Percentiles rank a stretch among this genome's conserved stretches.
These are phyloP conservation scores for Arabidopsis suecica DNA, from an alignment of 345 rosid genomes.

Conservation along the genomic window DNA sequence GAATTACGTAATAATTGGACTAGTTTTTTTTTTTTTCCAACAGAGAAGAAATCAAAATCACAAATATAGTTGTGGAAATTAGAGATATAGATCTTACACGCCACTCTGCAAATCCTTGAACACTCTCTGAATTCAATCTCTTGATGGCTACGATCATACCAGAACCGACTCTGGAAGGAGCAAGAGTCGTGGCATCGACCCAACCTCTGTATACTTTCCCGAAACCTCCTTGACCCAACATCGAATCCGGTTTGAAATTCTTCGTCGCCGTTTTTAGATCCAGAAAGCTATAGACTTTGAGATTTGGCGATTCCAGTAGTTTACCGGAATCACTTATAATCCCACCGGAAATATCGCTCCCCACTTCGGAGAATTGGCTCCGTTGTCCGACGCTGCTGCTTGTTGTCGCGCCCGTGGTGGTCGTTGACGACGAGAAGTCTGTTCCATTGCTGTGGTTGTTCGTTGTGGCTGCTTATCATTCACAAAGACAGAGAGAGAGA, in stretches of 20 bases:
- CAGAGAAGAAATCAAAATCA: conserved; percentile 24
- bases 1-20: conserved; percentile 6
- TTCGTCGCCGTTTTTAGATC: conserved; percentile 68
- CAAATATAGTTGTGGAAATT: conserved; percentile 1
- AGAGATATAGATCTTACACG: conserved; percentile 52
- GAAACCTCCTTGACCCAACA: conserved; percentile 85
- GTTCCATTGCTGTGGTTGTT: conserved; percentile 45
- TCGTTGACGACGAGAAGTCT: conserved; percentile 40
- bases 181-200: conserved; percentile 64
- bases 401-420: conserved; percentile 41
- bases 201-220: conserved; percentile 88
- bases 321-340: conserved; percentile 34
- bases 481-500: background rate
- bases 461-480: conserved; percentile 18
- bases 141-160: conserved; percentile 82
- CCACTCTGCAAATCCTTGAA: conserved; percentile 85
- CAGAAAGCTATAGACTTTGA: conserved; percentile 62
- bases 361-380: conserved; percentile 56
- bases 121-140: conserved; percentile 67
- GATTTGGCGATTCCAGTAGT: conserved; percentile 47
- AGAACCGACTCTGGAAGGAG: conserved; percentile 61
- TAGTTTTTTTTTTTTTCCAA: background rate
- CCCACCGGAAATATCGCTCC: conserved; percentile 47
- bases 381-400: conserved; percentile 47
- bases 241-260: conserved; percentile 64